phyloP scores from a whole-genome alignment of 805 yeast genomes.

The Schizosaccharomyces cryophilus region DNA sequence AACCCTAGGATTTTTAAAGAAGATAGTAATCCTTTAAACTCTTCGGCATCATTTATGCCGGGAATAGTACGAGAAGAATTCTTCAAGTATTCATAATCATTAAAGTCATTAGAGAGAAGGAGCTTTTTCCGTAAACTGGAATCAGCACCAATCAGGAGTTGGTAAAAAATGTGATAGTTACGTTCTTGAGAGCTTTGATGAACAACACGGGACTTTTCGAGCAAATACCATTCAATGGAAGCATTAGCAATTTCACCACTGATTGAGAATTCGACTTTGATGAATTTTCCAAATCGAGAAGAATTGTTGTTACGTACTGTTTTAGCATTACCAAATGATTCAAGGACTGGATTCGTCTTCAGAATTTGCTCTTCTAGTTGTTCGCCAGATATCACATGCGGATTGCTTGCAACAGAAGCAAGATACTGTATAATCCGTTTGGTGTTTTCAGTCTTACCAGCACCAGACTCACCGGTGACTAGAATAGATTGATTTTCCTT shows the following conservation, averaged over 20 bases:
- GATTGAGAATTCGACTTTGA: constrained; percentile 51
- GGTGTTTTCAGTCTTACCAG: constrained; percentile 95
- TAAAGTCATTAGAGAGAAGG: constrained; percentile 20
- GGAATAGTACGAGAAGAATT: constrained; percentile 31
- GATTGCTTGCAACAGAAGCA: constrained; percentile 26
- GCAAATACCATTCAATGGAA: constrained; percentile 74
- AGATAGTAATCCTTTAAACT: constrained; percentile 33
- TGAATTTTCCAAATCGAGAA: constrained; percentile 89
- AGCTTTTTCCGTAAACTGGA: constrained; percentile 15
- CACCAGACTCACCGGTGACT: constrained; percentile 98
- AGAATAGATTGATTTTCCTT: constrained; percentile 65
- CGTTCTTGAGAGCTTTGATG: constrained; percentile 81
- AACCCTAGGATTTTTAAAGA: constrained; percentile 63
- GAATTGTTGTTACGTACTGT: constrained; percentile 85
- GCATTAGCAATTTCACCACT: constrained; percentile 60
- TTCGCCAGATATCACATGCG: neutral
- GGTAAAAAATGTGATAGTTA: constrained; percentile 87
- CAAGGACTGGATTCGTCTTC: constrained; percentile 86
- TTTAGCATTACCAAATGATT: constrained; percentile 91
- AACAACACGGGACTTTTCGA: constrained; percentile 83
- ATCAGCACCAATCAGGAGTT: constrained; percentile 44
- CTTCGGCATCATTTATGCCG: constrained; percentile 51
- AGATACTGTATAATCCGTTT: constrained; percentile 81
- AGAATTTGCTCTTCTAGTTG: constrained; percentile 59
- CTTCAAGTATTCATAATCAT: constrained; percentile 32